Conservation (phyloP, 2,329 filamentous ascomycete genomes). For the Xylaria hypoxylon region DNA sequence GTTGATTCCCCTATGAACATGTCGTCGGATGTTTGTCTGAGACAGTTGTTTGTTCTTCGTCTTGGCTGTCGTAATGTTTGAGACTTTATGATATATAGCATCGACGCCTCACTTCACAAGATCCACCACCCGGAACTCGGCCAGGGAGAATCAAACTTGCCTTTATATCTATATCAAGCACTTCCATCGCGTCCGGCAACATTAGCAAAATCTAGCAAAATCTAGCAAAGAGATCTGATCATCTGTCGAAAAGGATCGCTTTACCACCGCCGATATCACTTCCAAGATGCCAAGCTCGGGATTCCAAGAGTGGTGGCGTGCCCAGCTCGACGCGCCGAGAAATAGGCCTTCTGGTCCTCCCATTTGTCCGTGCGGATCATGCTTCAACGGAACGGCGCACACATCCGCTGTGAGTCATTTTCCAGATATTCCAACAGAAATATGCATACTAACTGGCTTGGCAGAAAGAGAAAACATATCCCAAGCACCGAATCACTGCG, state of each 20-base stretch:
- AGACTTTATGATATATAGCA: slow-evolving; percentile 11
- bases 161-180: background rate
- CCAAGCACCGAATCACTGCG: slow-evolving; percentile 16
- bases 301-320: slow-evolving; percentile 45
- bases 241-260: slow-evolving; percentile 6
- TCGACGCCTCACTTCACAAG: slow-evolving; percentile 4
- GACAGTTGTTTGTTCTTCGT: slow-evolving; percentile 1
- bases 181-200: background rate
- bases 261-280: background rate
- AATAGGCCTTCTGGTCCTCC: slow-evolving; percentile 34
- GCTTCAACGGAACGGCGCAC: slow-evolving; percentile 44
- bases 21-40: slow-evolving; percentile 7
- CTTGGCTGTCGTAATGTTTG: background rate
- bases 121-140: background rate
- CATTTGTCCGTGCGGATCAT: slow-evolving; percentile 47
- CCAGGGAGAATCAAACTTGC: background rate
- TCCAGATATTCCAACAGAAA: slow-evolving; percentile 1
- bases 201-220: slow-evolving; percentile 7
- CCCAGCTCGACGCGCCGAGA: slow-evolving; percentile 42
- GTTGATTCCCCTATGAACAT: background rate
- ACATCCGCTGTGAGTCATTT: slow-evolving; percentile 38
- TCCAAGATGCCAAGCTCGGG: slow-evolving; percentile 40
- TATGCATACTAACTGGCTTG: slow-evolving; percentile 27
- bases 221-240: slow-evolving; percentile 3
- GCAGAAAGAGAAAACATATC: slow-evolving; percentile 22